Percentiles rank a stretch among this genome's conserved stretches.
Conservation (phyloP, 2,329 filamentous ascomycete genomes). For the Plenodomus biglobosus region DNA sequence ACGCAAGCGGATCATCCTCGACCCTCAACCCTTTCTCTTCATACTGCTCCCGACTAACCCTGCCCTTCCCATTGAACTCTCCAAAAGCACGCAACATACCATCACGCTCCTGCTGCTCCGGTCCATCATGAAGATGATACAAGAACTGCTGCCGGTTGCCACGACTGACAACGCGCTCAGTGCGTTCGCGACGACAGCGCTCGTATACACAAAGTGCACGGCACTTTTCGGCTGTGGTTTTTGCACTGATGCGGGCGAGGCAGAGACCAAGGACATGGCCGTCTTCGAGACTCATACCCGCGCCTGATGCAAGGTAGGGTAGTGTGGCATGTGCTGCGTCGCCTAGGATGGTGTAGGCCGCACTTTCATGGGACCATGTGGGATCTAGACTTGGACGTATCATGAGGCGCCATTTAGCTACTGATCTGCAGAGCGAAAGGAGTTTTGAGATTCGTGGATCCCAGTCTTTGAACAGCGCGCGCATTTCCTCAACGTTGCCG, state of each 20-base stretch:
- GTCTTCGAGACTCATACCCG: constrained; percentile 64
- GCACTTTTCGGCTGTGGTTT: constrained; percentile 40
- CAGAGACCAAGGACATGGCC: constrained; percentile 60
- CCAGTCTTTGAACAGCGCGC: constrained; percentile 58
- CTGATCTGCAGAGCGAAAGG: constrained; percentile 58
- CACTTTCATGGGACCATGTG: constrained; percentile 59
- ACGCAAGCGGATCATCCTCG: constrained; percentile 40
- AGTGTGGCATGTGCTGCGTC: constrained; percentile 67
- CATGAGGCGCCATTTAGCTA: constrained; percentile 64
- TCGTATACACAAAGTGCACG: constrained; percentile 56
- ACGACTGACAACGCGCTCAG: constrained; percentile 60
- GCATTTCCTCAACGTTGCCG: constrained; percentile 58
- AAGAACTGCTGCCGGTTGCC: constrained; percentile 64
- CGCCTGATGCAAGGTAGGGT: constrained; percentile 61
- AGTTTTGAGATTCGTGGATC: constrained; percentile 59
- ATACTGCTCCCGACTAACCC: constrained; percentile 19
- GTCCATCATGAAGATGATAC: constrained; percentile 63
- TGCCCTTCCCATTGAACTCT: constrained; percentile 31
- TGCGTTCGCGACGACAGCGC: constrained; percentile 58
- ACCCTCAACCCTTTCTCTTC: constrained; percentile 23
- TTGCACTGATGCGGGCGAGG: constrained; percentile 51
- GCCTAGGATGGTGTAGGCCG: constrained; percentile 61
- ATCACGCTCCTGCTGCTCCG: constrained; percentile 59
- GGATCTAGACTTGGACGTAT: constrained; percentile 57
- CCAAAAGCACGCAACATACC: constrained; percentile 29